Base-by-base conservation (phyloP, 2,329 filamentous ascomycete species). In the Emergomyces orientalis region DNA sequence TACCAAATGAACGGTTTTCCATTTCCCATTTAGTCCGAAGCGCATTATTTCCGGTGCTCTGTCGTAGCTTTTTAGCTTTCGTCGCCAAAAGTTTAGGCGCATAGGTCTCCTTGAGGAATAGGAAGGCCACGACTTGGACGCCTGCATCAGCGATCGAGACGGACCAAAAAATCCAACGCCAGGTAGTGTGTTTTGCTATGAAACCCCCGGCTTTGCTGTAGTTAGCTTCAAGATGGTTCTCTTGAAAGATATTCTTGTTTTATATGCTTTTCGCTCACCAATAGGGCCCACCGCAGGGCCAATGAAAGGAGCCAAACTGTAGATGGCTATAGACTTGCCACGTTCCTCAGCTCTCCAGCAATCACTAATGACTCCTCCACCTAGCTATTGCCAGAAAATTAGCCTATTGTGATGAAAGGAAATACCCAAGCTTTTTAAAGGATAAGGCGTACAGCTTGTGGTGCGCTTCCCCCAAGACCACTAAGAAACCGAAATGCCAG, bases 81-180 rank as follows among this genome's bases (percentile, higher is more conserved):
- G 79, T 75, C 34, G 78, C 73, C 2, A 90, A 80, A 4, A 91
- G 79, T 22, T 82, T 82, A 0, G 87, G 86, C 0, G 80, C 82
- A 72, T 88, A 89, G 1, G 86, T 88, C 70, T 89, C 87, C 62
- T 80, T 80, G 0, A 86, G 78, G 66, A 86, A 81, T 71, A 86
- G 82, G 58, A 89, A 72, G 5, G 87, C 87, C 8, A 81, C 75
- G 13, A 81, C 64, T 70, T 89, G 86, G 59, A 90, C 82, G 14
- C 84, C 63, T 1, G 79, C 86, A 63, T 85, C 84, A 30, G 78
- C 78, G 63, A 90, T 86, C 0, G 84, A 84, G 0, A 86, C 88
- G 0, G 84, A 79, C 75, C 83, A 89, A 75, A 90, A 91, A 8
- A 85, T 83, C 88, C 88, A 91, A 47, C 87, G 81, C 88, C 88